Conservation (phyloP, 192 early-diverging fungal species). For the Spizellomyces sp. region DNA sequence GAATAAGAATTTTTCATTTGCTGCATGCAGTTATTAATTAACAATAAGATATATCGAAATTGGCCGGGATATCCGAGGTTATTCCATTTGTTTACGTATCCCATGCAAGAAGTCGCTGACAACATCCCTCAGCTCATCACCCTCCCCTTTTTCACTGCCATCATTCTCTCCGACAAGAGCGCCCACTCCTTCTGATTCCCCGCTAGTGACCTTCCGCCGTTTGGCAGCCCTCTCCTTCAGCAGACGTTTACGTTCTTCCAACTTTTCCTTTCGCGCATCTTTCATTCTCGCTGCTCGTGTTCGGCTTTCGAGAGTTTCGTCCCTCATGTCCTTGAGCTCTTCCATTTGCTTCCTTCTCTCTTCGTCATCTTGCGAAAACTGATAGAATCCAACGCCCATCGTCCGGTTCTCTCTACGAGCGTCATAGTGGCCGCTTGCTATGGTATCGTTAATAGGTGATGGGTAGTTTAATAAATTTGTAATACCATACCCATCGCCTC, state of each 20-base stretch:
- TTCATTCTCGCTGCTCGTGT: slow-evolving; percentile 12
- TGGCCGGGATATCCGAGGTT: too few relatives aligned
- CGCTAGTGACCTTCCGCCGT: slow-evolving; percentile 2
- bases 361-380: slow-evolving; percentile 65
- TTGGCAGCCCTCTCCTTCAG: slow-evolving; percentile 31
- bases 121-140: neutral
- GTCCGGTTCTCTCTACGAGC: slow-evolving; percentile 59
- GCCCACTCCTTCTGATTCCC: neutral
- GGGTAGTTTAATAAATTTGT: neutral
- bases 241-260: slow-evolving; percentile 39
- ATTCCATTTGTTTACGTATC: neutral
- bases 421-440: slow-evolving; percentile 43
- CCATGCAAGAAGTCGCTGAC: neutral
- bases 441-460: neutral
- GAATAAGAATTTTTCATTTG: too few relatives aligned
- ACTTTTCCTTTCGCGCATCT: slow-evolving; percentile 33
- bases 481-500: neutral
- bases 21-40: too few relatives aligned
- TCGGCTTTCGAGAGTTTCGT: slow-evolving; percentile 39
- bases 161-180: neutral
- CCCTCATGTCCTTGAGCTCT: slow-evolving; percentile 57
- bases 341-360: slow-evolving; percentile 62
- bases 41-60: too few relatives aligned
- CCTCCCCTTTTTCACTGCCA: neutral
- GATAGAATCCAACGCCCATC: slow-evolving; percentile 70